Evolutionary conservation across 352 stramenopile species (phyloP).

Genomic region (Hyaloperonospora arabidopsidis): DNA sequence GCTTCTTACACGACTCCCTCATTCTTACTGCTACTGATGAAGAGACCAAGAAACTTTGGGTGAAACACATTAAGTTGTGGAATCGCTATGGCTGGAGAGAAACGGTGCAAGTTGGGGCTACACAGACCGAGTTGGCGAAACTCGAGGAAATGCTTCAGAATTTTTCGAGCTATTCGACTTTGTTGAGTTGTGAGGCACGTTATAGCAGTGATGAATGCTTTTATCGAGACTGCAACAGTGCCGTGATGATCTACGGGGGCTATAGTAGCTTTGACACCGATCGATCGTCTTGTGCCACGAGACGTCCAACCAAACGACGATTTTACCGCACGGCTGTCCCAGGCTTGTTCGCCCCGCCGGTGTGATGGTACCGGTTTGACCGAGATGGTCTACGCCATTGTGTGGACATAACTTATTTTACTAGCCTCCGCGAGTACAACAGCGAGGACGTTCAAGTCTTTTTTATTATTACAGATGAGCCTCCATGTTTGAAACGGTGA

Average conservation of each 20-base stretch:
- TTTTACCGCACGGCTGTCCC: conserved; percentile 45
- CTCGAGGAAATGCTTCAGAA: conserved; percentile 33
- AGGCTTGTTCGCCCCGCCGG: conserved; percentile 21
- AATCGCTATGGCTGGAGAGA: conserved; percentile 67
- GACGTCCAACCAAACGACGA: conserved; percentile 31
- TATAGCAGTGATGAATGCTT: conserved; percentile 28
- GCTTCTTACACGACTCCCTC: conserved; percentile 37
- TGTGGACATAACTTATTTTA: conserved; percentile 31
- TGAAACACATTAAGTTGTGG: conserved; percentile 59
- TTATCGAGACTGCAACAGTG: conserved; percentile 22
- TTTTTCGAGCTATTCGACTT: background rate
- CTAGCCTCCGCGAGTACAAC: conserved; percentile 4
- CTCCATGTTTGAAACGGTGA: no score
- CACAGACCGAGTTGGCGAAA: conserved; percentile 27
- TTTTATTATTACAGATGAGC: background rate
- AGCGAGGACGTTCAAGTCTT: conserved; percentile 5
- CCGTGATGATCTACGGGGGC: conserved; percentile 10
- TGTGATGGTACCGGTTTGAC: conserved; percentile 13
- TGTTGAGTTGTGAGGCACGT: conserved; percentile 4
- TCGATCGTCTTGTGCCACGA: conserved; percentile 15
- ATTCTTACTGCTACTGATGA: conserved; percentile 44
- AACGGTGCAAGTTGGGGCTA: conserved; percentile 33
- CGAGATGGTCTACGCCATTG: no score
- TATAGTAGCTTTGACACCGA: conserved; percentile 13
- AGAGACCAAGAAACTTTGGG: conserved; percentile 44